Evolutionary conservation across 1,139 yeast species (phyloP).

Genomic region (Saccharomyces uvarum): DNA sequence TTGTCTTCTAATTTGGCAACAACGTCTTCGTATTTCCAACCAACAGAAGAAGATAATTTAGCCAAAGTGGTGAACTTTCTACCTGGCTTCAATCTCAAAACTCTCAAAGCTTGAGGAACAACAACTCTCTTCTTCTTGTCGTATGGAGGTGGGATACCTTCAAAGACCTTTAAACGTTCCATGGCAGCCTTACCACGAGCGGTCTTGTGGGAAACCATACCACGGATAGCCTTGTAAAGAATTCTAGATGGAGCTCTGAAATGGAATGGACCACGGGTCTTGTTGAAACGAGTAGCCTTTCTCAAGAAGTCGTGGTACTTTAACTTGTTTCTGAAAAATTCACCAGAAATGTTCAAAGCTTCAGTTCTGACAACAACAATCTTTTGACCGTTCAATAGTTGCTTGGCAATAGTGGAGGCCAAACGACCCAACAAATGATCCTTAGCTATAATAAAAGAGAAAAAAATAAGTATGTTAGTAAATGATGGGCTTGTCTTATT

Average conservation of each 20-base stretch:
- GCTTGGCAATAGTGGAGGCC: slow-evolving; percentile 98
- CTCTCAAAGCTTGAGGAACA: slow-evolving; percentile 99
- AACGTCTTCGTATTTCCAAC: slow-evolving; percentile 99
- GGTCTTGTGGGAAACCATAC: slow-evolving; percentile 99
- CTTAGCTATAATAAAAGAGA: slow-evolving; percentile 47
- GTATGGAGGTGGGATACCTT: slow-evolving; percentile 99
- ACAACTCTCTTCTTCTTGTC: slow-evolving; percentile 99
- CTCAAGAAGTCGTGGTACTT: slow-evolving; percentile 99
- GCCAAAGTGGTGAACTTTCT: slow-evolving; percentile 99
- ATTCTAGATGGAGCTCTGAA: slow-evolving; percentile 99
- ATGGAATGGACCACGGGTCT: slow-evolving; percentile 99
- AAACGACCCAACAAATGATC: slow-evolving; percentile 99
- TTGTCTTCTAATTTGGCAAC: slow-evolving; percentile 97
- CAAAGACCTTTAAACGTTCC: slow-evolving; percentile 98
- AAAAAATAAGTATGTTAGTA: slow-evolving; percentile 13
- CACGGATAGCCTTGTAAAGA: slow-evolving; percentile 98
- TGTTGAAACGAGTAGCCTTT: slow-evolving; percentile 98
- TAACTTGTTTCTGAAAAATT: slow-evolving; percentile 98
- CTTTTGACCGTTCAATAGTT: slow-evolving; percentile 96
- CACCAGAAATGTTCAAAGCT: slow-evolving; percentile 98
- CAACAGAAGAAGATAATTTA: slow-evolving; percentile 92
- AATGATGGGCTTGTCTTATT: background rate
- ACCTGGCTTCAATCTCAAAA: slow-evolving; percentile 98
- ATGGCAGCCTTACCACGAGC: slow-evolving; percentile 99
- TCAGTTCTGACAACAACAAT: slow-evolving; percentile 96